Base-by-base conservation (phyloP, 2,329 filamentous ascomycete species). In the Arthrobotrys pseudoclavata region DNA sequence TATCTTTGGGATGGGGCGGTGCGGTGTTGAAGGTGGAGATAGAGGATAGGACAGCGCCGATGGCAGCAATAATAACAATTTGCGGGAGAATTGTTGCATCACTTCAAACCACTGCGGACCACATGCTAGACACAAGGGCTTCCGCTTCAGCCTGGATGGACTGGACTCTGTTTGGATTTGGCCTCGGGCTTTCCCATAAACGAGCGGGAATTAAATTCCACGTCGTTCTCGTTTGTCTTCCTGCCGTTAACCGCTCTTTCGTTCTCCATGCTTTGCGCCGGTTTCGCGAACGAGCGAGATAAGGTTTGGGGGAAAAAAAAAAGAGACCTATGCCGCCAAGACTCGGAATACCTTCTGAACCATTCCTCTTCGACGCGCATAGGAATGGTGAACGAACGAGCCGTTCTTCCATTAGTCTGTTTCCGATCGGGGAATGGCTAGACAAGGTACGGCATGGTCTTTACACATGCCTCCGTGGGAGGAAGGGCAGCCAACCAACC, bases 181-280 rank as follows among this genome's bases (percentile, higher is more conserved):
- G 26, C n/a, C 62, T 26, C 7, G 20, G 24, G 31, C 26, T n/a
- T 22, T 29, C 26, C 68, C 69, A 60, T 42, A 66, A 72, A 64
- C 69, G 69, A 72, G 37, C 26, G 69, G 69, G 69, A 64, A 60
- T 37, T 69, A 24, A 69, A 71, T 71, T 63, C 57, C 68, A 55
- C 29, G 15, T 64, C 47, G 40, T 50, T 52, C 29, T 40, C 47
- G 15, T 60, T 60, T 10, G 52, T 20, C 55, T 26, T 34, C 22
- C 53, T 57, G 57, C 68, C 31, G 34, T 72, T 72, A 67, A 48
- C 52, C 61, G 69, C 69, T 57, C 69, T 67, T 74, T 74, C 40
- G 20, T n/a, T 47, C 69, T 74, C 69, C 62, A 66, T 66, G 29
- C 47, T 66, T 66, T 66, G 60, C 40, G 60, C 42, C 60, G 13